A percentile compares a stretch with the other conserved stretches of the same genome.
Conservation (phyloP, 257 asterid genomes). For the Agastache rugosa region DNA sequence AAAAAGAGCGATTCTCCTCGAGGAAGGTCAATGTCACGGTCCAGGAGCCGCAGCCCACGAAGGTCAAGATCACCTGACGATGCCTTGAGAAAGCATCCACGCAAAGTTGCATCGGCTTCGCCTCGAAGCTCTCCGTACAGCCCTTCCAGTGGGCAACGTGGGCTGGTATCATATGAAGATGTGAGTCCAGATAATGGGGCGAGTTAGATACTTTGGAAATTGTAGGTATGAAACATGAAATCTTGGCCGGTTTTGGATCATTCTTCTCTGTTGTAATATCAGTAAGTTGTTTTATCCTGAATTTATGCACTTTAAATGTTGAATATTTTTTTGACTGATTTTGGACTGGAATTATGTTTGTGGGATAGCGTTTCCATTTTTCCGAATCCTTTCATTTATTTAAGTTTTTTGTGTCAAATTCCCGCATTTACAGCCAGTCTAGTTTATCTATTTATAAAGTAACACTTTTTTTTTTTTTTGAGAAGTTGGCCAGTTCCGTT, state of each 20-base stretch:
- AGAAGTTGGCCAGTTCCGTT: too few species aligned
- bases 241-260: constrained; percentile 15
- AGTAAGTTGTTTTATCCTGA: constrained; percentile 8
- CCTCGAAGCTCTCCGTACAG: constrained; percentile 58
- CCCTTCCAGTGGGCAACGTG: constrained; percentile 64
- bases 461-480: too few species aligned
- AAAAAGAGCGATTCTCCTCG: constrained; percentile 38
- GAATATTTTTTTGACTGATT: not conserved
- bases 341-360: not conserved
- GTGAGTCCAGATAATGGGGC: constrained; percentile 62
- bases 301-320: not conserved
- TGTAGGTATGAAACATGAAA: constrained; percentile 20
- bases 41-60: constrained; percentile 59
- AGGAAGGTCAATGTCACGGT: constrained; percentile 57
- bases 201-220: constrained; percentile 32
- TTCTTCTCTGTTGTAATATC: constrained; percentile 34
- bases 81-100: constrained; percentile 49
- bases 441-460: too few species aligned
- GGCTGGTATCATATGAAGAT: constrained; percentile 83
- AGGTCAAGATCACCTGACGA: constrained; percentile 60
- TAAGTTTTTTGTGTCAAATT: not conserved
- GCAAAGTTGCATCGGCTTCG: constrained; percentile 39
- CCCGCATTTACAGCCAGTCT: too few species aligned
- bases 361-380: not conserved
- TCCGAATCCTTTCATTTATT: not conserved